Conservation (phyloP, 768 basidiomycete genomes). For the Dentipellis fragilis region DNA sequence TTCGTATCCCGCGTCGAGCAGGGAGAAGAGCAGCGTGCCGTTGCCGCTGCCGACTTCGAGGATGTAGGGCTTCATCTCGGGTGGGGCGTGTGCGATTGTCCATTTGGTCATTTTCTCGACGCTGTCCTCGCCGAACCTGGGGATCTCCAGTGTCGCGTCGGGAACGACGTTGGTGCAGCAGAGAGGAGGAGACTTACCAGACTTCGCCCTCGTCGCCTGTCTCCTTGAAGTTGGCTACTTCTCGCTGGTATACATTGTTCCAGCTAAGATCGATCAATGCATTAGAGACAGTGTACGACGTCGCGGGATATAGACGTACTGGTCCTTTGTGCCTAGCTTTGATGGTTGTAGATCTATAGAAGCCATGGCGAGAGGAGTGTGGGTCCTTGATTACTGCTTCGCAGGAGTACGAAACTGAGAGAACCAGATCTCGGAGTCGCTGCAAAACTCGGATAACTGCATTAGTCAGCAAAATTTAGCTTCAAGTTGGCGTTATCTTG, state of each 20-base stretch:
- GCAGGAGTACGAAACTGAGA: too few species aligned
- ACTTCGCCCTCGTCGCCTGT: slow-evolving; percentile 76
- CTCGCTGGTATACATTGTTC: slow-evolving; percentile 66
- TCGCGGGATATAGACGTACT: slow-evolving; percentile 38
- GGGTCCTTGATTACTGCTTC: too few species aligned
- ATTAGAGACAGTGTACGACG: not conserved
- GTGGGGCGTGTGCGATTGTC: slow-evolving; percentile 45
- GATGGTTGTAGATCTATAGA: slow-evolving; percentile 46
- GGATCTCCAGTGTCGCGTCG: not conserved
- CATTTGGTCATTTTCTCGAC: slow-evolving; percentile 76
- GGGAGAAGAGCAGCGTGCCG: slow-evolving; percentile 63
- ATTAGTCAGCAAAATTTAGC: too few species aligned
- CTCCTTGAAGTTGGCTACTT: slow-evolving; percentile 64
- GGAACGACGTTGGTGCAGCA: not conserved
- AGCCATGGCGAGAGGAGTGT: not conserved
- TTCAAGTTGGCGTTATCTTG: too few species aligned
- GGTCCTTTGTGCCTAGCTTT: slow-evolving; percentile 67
- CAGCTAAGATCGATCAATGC: slow-evolving; percentile 38
- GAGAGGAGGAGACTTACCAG: slow-evolving; percentile 40
- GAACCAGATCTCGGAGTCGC: too few species aligned
- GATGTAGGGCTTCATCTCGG: slow-evolving; percentile 35
- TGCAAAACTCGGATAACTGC: too few species aligned
- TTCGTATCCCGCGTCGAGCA: slow-evolving; percentile 58
- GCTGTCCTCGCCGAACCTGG: slow-evolving; percentile 72
- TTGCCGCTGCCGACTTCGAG: slow-evolving; percentile 80